Evolutionary conservation across 2,329 filamentous ascomycete genomes (phyloP).

Genomic region (Nigrograna mackinnonii): DNA sequence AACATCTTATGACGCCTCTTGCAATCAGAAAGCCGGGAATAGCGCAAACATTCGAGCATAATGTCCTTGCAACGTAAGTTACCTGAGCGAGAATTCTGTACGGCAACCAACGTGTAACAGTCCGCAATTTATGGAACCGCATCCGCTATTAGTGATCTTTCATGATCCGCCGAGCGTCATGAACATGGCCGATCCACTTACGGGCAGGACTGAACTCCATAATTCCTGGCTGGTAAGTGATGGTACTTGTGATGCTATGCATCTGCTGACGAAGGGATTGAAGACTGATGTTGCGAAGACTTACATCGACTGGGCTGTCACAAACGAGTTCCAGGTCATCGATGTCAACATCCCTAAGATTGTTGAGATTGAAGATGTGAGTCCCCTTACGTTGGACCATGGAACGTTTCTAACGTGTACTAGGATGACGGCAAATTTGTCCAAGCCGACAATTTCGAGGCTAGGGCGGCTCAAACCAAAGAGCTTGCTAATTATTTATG

Average conservation of each 20-base stretch:
- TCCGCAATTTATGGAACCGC: slow-evolving; percentile 66
- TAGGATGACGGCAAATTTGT: slow-evolving; percentile 39
- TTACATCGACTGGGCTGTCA: slow-evolving; percentile 82
- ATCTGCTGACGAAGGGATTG: slow-evolving; percentile 45
- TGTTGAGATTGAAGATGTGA: slow-evolving; percentile 66
- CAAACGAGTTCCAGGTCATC: slow-evolving; percentile 80
- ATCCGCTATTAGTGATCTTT: slow-evolving; percentile 79
- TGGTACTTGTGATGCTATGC: slow-evolving; percentile 31
- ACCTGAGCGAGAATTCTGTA: slow-evolving; percentile 15
- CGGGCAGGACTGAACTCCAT: slow-evolving; percentile 76
- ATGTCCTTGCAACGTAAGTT: slow-evolving; percentile 75
- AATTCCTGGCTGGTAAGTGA: slow-evolving; percentile 83
- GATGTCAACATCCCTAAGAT: slow-evolving; percentile 89
- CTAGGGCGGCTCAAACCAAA: slow-evolving; percentile 54
- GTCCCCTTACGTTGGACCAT: slow-evolving; percentile 13
- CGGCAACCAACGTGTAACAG: slow-evolving; percentile 38
- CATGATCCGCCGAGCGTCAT: slow-evolving; percentile 73
- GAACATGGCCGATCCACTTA: slow-evolving; percentile 50
- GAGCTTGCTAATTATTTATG: slow-evolving; percentile 85
- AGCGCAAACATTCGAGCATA: slow-evolving; percentile 79
- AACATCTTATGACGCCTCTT: slow-evolving; percentile 77
- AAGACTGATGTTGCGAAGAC: slow-evolving; percentile 80
- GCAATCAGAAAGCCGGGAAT: slow-evolving; percentile 76
- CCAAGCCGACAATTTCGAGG: slow-evolving; percentile 52
- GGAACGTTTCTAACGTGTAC: neutral